Percentiles rank a stretch among this genome's conserved stretches.
phyloP scores from a whole-genome alignment of 306 rosid genomes.

The Citrullus amarus region DNA sequence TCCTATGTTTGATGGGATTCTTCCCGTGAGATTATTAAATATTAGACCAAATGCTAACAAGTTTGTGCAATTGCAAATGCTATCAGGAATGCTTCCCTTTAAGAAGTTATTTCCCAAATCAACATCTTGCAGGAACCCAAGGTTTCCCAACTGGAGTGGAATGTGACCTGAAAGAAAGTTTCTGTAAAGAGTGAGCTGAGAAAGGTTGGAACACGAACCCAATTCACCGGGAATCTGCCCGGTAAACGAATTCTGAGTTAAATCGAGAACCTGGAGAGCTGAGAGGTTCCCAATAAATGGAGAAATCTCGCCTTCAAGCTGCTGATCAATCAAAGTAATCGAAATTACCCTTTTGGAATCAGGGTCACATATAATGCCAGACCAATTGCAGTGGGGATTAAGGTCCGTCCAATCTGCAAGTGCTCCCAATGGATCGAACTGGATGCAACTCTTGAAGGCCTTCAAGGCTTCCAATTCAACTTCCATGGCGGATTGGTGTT shows the following conservation, averaged over 20 bases:
- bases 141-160: constrained; percentile 50
- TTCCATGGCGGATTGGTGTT: constrained; percentile 7
- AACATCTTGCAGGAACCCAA: constrained; percentile 27
- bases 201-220: constrained; percentile 48
- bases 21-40: constrained; percentile 49
- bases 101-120: constrained; percentile 40
- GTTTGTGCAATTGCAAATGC: constrained; percentile 52
- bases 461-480: constrained; percentile 55
- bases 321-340: constrained; percentile 32
- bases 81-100: constrained; percentile 59
- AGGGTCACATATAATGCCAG: constrained; percentile 54
- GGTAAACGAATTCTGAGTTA: constrained; percentile 48
- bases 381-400: constrained; percentile 57
- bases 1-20: constrained; percentile 50
- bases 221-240: constrained; percentile 55
- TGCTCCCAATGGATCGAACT: constrained; percentile 35
- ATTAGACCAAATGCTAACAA: constrained; percentile 32
- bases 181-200: constrained; percentile 26
- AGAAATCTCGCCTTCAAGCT: constrained; percentile 57
- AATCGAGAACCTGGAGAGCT: constrained; percentile 65
- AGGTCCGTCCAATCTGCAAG: constrained; percentile 45
- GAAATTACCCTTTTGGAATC: constrained; percentile 36
- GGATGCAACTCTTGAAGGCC: constrained; percentile 48
- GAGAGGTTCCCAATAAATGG: constrained; percentile 74
- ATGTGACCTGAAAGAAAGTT: constrained; percentile 56